Evolutionary conservation across 2,329 filamentous ascomycete species (phyloP), one percentile per base, ranked within the genome.

Genomic region (Tricladium varicosporioides): DNA sequence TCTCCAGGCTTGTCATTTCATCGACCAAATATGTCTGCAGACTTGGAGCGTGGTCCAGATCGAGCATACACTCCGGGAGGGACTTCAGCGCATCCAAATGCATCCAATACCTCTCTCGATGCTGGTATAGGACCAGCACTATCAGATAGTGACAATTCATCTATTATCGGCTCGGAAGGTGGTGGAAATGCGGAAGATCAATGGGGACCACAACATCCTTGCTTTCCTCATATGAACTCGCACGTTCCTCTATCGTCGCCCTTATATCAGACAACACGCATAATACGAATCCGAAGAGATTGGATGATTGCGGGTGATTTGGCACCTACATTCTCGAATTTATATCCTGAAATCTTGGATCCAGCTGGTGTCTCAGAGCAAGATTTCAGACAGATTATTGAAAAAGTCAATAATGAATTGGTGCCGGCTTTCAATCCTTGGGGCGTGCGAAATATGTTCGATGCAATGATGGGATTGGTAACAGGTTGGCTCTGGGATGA

Each of bases 401-500:
- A 92, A 58, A 89, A 86, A 67, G 80, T 97, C 53, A 99, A 99
- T 69, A 75, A 82, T 11, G 85, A 91, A 61, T 76, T 97, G 14
- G 76, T 88, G 42, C 81, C 81, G n/a, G 86, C 88, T 0, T 97
- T 96, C 71, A 84, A 88, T 67, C 93, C 94, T 0, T 92, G 86
- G 71, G 85, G 80, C 54, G 75, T 83, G 66, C 80, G 90, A 51
- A 96, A 95, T 65, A 84, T 92, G 67, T 63, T 96, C 0, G 94
- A 99, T 72, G 83, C 85, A 11, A 71, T 91, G 10, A 71, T 97
- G 64, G 92, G 93, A 1, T 78, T 95, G 4, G 74, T 92, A 33
- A 97, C 94, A 0, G 90, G 93, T 18, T 99, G 92, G 90, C 68
- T 97, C 33, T 97, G 92, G 91, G 94, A 99, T 58, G 93, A 97